Percentiles rank a stretch among this genome's conserved stretches.
Conservation (phyloP, 768 basidiomycete species). For the Solioccasus polychromus region DNA sequence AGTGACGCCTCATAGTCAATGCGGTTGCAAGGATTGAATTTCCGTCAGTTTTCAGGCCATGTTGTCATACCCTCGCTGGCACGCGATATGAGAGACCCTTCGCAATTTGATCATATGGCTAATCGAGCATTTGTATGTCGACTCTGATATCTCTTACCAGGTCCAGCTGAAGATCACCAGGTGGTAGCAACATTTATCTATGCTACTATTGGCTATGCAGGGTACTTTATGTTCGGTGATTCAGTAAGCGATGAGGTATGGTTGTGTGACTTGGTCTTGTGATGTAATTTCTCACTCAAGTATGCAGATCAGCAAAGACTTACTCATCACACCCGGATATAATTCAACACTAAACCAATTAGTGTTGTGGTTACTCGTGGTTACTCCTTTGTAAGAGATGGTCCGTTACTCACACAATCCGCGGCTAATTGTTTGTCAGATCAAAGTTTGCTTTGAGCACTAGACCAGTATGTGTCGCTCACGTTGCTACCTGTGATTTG, state of each 20-base stretch:
- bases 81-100: constrained; percentile 84
- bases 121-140: constrained; percentile 78
- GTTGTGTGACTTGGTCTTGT: not conserved
- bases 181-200: constrained; percentile 64
- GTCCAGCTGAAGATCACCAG: constrained; percentile 22
- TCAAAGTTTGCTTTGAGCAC: constrained; percentile 87
- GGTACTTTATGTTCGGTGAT: constrained; percentile 90
- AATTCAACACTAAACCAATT: constrained; percentile 66
- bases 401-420: too few species aligned
- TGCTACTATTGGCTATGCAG: constrained; percentile 69
- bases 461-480: constrained; percentile 56
- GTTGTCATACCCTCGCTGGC: constrained; percentile 89
- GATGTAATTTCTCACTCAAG: not conserved
- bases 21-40: not conserved
- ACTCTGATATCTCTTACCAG: not conserved
- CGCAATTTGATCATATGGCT: constrained; percentile 76
- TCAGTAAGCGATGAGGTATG: constrained; percentile 76
- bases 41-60: constrained; percentile 78
- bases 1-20: constrained; percentile 19
- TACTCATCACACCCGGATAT: constrained; percentile 72
- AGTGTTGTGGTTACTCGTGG: constrained; percentile 84
- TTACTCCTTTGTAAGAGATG: constrained; percentile 60
- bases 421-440: too few species aligned
- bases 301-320: constrained; percentile 74
- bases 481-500: not conserved